Conservation (phyloP, 2,329 filamentous ascomycete species). For the Ophiostoma ips region DNA sequence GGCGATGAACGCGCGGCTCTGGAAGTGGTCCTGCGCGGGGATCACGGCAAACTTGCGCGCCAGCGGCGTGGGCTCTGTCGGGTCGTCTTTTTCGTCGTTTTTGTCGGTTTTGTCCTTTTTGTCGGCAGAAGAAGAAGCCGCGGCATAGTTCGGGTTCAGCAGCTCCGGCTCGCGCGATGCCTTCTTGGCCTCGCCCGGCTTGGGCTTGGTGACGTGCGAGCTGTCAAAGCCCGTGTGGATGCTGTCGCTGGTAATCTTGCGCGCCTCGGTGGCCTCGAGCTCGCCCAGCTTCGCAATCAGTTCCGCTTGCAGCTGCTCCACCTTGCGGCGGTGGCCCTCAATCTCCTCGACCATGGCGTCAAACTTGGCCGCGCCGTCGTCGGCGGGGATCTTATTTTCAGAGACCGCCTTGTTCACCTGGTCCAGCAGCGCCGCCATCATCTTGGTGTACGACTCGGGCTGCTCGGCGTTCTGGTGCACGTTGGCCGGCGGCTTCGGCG, state of each 20-base stretch:
- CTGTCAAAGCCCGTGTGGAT: constrained; percentile 84
- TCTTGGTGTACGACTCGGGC: constrained; percentile 80
- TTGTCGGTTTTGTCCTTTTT: not conserved
- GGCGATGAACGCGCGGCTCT: constrained; percentile 64
- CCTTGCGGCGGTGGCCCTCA: constrained; percentile 60
- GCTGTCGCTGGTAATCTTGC: constrained; percentile 87
- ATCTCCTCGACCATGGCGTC: constrained; percentile 68
- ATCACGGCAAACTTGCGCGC: constrained; percentile 76
- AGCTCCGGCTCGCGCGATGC: constrained; percentile 50
- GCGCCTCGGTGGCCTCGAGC: constrained; percentile 69
- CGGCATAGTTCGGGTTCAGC: constrained; percentile 48
- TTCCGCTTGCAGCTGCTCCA: constrained; percentile 64
- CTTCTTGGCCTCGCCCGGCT: constrained; percentile 39
- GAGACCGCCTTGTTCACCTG: constrained; percentile 79
- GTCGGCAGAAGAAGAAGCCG: constrained; percentile 20
- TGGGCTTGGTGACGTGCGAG: constrained; percentile 59
- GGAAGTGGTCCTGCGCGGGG: constrained; percentile 56
- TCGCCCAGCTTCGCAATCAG: constrained; percentile 60
- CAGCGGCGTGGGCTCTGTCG: constrained; percentile 60
- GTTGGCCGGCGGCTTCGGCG: constrained; percentile 61
- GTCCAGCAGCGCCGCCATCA: constrained; percentile 95
- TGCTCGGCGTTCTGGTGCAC: constrained; percentile 62
- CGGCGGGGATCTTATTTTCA: constrained; percentile 44
- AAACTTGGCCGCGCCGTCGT: constrained; percentile 42
- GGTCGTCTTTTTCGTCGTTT: constrained; percentile 45